Evolutionary conservation across 345 rosid genomes (phyloP), one percentile per base, ranked within the genome.

Genomic region (Erucastrum elatum): DNA sequence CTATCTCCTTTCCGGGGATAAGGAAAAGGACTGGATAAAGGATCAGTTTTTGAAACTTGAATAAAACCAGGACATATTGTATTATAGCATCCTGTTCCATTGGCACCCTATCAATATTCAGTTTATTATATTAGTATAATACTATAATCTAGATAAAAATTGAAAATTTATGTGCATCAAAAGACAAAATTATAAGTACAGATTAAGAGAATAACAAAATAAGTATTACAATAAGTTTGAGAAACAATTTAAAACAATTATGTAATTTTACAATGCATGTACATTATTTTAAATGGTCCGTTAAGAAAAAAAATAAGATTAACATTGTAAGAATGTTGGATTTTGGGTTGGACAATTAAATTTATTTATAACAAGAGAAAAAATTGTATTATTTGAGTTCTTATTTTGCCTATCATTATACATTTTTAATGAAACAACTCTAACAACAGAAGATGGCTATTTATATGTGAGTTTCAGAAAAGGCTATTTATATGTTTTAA

Each of bases 31-130:
- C 1, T 72, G 39, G 16, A 21, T 56, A 75, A 35, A 3, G 1
- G 17, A 37, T 53, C 58, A 3, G 33, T 21, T 64, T 33, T 64
- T 12, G 71, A 64, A 5, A 64, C 70, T 64, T 74, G 71, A 74
- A 75, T 0, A 66, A 75, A 75, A 56, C 72, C 78, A 21, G 37
- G 64, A 37, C 78, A 75, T 66, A n/a, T 2, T 66, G 78, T 55
- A 39, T 75, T 75, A 4, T 35, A 75, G 39, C 78, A 75, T 3
- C 66, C 78, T n/a, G 13, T 5, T 39, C 66, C 78, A n/a, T 75
- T 37, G 5, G 66, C 72, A 56, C 78, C 72, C 78, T 75, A 15
- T 15, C 58, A 66, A 1, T 62, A 62, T 8, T 72, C 37, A 62
- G 9, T 25, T 0, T 0, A 33, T 33, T 33, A 33, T 39, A 8